A percentile compares a stretch with the other conserved stretches of the same genome.
phyloP scores from a whole-genome alignment of 768 basidiomycete genomes.

The Termitomyces sp. region DNA sequence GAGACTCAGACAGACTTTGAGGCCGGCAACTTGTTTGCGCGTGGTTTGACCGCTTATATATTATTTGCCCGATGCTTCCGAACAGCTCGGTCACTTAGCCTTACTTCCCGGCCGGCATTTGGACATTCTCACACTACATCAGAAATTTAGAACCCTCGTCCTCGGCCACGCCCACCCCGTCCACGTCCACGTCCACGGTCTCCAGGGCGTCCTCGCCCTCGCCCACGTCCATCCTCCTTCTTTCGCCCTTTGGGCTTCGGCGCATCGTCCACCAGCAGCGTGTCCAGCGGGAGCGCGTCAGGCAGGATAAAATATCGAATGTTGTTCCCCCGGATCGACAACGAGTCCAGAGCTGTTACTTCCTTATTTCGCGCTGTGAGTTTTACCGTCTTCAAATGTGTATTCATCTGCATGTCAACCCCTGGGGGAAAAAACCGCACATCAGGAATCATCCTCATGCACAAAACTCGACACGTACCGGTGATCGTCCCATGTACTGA shows the following conservation, averaged over 20 bases:
- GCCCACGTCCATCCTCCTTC: slow-evolving; percentile 77
- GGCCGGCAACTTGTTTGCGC: slow-evolving; percentile 29
- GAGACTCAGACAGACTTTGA: slow-evolving; percentile 12
- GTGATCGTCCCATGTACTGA: slow-evolving; percentile 96
- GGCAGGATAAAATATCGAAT: slow-evolving; percentile 97
- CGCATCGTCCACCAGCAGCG: slow-evolving; percentile 94
- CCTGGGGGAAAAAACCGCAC: slow-evolving; percentile 39
- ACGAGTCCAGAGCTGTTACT: slow-evolving; percentile 77
- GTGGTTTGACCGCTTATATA: slow-evolving; percentile 27
- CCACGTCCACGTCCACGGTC: slow-evolving; percentile 51
- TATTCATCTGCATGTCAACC: slow-evolving; percentile 99
- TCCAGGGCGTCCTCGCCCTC: slow-evolving; percentile 47
- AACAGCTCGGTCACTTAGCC: slow-evolving; percentile 16
- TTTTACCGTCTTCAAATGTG: slow-evolving; percentile 95
- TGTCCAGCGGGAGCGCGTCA: slow-evolving; percentile 93
- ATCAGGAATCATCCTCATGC: slow-evolving; percentile 2
- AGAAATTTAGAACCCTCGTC: slow-evolving; percentile 21
- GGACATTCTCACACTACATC: slow-evolving; percentile 1
- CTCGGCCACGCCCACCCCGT: slow-evolving; percentile 36
- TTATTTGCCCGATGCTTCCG: slow-evolving; percentile 21
- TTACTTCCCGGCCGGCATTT: slow-evolving; percentile 1
- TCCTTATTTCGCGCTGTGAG: slow-evolving; percentile 91
- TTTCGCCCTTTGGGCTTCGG: slow-evolving; percentile 92
- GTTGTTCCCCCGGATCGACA: slow-evolving; percentile 96
- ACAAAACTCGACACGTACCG: slow-evolving; percentile 44